phyloP scores from a whole-genome alignment of 805 yeast species.

The Debaryomyces hansenii region DNA sequence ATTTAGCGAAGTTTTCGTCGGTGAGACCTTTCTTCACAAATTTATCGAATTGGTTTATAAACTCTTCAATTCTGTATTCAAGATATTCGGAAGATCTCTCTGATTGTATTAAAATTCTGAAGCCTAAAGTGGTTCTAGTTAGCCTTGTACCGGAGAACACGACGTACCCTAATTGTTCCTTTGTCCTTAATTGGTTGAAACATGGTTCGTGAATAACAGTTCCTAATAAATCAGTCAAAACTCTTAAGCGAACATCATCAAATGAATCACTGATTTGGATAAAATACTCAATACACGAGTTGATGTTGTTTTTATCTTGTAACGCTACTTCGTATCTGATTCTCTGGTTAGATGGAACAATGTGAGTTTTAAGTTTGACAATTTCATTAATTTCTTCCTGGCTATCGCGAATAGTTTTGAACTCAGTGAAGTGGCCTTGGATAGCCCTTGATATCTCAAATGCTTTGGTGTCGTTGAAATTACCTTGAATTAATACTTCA shows the following conservation, averaged over 20 bases:
- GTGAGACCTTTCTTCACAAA: constrained; percentile 48
- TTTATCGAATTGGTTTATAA: constrained; percentile 50
- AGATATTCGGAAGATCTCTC: constrained; percentile 75
- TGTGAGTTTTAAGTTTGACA: constrained; percentile 34
- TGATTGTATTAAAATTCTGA: constrained; percentile 77
- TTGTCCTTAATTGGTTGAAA: constrained; percentile 84
- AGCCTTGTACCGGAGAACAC: constrained; percentile 76
- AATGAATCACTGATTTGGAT: constrained; percentile 59
- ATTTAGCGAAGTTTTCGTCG: constrained; percentile 65
- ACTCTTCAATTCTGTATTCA: constrained; percentile 72
- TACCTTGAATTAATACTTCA: constrained; percentile 80
- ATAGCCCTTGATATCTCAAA: constrained; percentile 46
- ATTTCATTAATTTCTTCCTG: constrained; percentile 22
- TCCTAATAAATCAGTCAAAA: constrained; percentile 60
- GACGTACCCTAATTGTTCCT: constrained; percentile 93
- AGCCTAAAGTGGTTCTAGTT: constrained; percentile 71
- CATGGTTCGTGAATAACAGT: constrained; percentile 84
- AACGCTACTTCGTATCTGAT: constrained; percentile 50
- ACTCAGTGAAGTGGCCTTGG: constrained; percentile 27
- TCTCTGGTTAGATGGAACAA: constrained; percentile 38
- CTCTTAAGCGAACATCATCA: constrained; percentile 34
- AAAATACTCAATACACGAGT: constrained; percentile 80
- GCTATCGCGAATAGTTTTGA: constrained; percentile 31
- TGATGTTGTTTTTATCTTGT: constrained; percentile 69
- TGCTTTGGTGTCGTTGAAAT: constrained; percentile 56